These are phyloP conservation scores for Fusarium metavorans DNA, from an alignment of 2,329 filamentous ascomycete species.

Conservation along the genomic window DNA sequence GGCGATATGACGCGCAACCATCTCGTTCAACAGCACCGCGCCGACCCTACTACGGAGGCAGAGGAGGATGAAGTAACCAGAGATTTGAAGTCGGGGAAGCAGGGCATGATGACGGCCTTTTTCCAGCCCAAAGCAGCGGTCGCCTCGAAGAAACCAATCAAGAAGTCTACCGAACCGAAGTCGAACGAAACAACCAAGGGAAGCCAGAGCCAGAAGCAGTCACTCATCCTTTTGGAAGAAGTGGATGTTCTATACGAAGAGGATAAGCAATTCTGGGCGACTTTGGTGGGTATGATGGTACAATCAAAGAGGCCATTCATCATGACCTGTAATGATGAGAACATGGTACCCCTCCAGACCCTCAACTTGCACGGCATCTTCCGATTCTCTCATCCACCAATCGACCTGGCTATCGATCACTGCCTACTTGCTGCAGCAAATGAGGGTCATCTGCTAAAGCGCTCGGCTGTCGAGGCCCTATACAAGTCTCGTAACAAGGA, in stretches of 20 bases:
- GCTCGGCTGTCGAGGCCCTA: slow-evolving; percentile 75
- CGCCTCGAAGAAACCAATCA: slow-evolving; percentile 41
- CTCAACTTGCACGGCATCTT: slow-evolving; percentile 89
- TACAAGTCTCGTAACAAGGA: slow-evolving; percentile 79
- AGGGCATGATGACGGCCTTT: slow-evolving; percentile 84
- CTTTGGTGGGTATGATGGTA: slow-evolving; percentile 79
- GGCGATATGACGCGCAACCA: slow-evolving; percentile 98
- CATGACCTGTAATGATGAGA: slow-evolving; percentile 94
- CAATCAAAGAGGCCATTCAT: slow-evolving; percentile 93
- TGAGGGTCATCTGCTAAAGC: slow-evolving; percentile 84
- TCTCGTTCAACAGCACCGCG: slow-evolving; percentile 72
- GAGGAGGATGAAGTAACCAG: slow-evolving; percentile 52
- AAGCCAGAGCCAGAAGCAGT: slow-evolving; percentile 82
- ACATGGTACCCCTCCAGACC: slow-evolving; percentile 78
- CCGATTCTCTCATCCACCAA: slow-evolving; percentile 75
- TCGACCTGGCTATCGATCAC: slow-evolving; percentile 80
- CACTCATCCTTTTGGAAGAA: slow-evolving; percentile 92
- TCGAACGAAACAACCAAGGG: slow-evolving; percentile 48
- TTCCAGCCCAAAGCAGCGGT: slow-evolving; percentile 70
- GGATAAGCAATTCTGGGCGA: slow-evolving; percentile 94
- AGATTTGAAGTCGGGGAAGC: slow-evolving; percentile 75
- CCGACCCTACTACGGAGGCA: slow-evolving; percentile 45
- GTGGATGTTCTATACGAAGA: slow-evolving; percentile 95
- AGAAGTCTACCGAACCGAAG: slow-evolving; percentile 44
- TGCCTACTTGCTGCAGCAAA: slow-evolving; percentile 85